Conservation (phyloP, 495 filamentous ascomycete genomes). For the Penicillium soppii region DNA sequence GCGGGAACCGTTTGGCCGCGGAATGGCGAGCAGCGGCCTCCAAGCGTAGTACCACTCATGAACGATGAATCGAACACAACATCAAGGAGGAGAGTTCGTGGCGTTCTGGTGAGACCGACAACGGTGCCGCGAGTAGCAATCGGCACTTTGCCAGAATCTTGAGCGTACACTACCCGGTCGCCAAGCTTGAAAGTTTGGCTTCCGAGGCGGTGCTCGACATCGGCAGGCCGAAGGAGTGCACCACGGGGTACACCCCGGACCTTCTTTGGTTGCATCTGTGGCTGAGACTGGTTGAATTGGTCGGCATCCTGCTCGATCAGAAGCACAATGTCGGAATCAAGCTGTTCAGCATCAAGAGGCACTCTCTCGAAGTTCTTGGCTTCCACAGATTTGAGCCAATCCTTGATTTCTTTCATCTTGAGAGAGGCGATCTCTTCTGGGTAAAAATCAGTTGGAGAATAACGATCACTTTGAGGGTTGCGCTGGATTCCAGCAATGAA, state of each 20-base stretch:
- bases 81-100: conserved; percentile 79
- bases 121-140: conserved; percentile 91
- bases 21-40: conserved; percentile 91
- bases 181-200: conserved; percentile 84
- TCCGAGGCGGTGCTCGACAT: conserved; percentile 86
- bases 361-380: conserved; percentile 89
- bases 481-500: conserved; percentile 85
- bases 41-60: conserved; percentile 91
- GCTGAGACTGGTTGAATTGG: conserved; percentile 45
- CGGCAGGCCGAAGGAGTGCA: conserved; percentile 83
- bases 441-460: conserved; percentile 86
- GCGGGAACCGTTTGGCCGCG: conserved; percentile 87
- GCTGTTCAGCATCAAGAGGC: conserved; percentile 89
- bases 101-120: conserved; percentile 82
- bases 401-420: conserved; percentile 77
- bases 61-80: conserved; percentile 92
- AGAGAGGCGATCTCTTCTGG: conserved; percentile 59
- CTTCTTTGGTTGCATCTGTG: conserved; percentile 55
- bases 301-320: conserved; percentile 78
- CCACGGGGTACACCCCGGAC: conserved; percentile 77
- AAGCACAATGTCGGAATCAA: conserved; percentile 87
- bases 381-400: conserved; percentile 88
- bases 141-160: conserved; percentile 90
- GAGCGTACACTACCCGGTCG: conserved; percentile 89
- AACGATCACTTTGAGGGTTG: conserved; percentile 70